A percentile compares a stretch with the other conserved stretches of the same genome.
Conservation (phyloP, 495 filamentous ascomycete genomes). For the Chaetomium fimeti region DNA sequence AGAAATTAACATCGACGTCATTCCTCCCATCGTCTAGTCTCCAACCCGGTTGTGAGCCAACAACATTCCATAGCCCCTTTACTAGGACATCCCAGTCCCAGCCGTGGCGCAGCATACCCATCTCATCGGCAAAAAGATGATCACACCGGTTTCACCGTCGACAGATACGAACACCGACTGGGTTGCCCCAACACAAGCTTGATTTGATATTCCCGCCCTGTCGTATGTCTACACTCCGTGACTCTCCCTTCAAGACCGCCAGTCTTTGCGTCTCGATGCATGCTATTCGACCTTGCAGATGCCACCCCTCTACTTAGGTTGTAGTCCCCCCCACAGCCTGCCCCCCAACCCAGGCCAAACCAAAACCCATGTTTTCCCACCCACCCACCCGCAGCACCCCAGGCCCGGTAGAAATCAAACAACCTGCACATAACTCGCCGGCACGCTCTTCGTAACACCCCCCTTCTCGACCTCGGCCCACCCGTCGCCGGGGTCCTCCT, state of each 20-base stretch:
- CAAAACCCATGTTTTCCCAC: background rate
- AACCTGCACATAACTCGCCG: constrained; percentile 86
- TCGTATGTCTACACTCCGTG: constrained; percentile 1
- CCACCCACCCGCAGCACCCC: too few species aligned
- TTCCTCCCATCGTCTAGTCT: background rate
- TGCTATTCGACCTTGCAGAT: background rate
- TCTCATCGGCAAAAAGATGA: too few species aligned
- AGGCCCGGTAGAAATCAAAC: constrained; percentile 46
- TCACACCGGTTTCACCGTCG: too few species aligned
- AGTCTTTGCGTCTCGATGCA: background rate
- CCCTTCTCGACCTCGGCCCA: constrained; percentile 96
- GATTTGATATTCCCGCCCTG: constrained; percentile 1
- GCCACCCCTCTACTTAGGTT: background rate
- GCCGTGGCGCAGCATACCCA: background rate
- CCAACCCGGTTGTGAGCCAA: too few species aligned
- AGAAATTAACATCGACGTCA: background rate
- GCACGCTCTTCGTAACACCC: constrained; percentile 87
- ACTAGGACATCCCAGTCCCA: too few species aligned
- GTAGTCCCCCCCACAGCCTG: background rate
- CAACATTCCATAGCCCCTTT: too few species aligned
- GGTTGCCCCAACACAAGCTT: constrained; percentile 6
- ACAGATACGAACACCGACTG: background rate
- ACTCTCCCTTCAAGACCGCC: background rate
- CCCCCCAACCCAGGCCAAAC: background rate
- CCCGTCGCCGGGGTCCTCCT: constrained; percentile 81